A percentile compares a stretch with the other conserved stretches of the same genome.
Conservation (phyloP, 805 yeast genomes). For the Wickerhamomyces mucosus region DNA sequence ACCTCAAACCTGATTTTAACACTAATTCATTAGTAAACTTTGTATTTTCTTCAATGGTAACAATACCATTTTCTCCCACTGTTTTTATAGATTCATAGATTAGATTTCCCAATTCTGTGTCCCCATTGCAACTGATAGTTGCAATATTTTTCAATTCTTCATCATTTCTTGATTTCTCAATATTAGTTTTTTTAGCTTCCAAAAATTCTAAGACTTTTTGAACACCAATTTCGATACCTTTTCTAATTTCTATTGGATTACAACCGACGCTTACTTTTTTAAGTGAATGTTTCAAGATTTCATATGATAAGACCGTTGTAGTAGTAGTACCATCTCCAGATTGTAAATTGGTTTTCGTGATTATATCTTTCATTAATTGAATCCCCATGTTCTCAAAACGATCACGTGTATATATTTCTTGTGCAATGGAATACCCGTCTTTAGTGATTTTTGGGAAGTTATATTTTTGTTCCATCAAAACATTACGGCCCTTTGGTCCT, state of each 20-base stretch:
- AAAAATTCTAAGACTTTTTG: constrained; percentile 83
- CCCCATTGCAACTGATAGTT: constrained; percentile 96
- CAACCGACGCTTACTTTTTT: constrained; percentile 98
- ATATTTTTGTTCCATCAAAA: constrained; percentile 89
- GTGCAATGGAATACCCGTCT: constrained; percentile 98
- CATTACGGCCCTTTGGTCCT: constrained; percentile 98
- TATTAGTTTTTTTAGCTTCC: constrained; percentile 70
- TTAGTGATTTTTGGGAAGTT: constrained; percentile 98
- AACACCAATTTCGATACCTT: constrained; percentile 96
- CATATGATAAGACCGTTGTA: constrained; percentile 92
- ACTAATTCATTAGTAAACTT: constrained; percentile 94
- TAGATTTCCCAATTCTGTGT: constrained; percentile 79
- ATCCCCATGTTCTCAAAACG: constrained; percentile 97
- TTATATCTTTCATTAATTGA: constrained; percentile 89
- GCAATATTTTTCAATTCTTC: constrained; percentile 98
- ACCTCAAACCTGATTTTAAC: constrained; percentile 97
- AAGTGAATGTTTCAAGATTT: constrained; percentile 90
- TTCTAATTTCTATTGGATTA: constrained; percentile 96
- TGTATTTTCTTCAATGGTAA: constrained; percentile 95
- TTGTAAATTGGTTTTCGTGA: constrained; percentile 91
- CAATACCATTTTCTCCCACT: constrained; percentile 98
- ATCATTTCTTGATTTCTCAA: constrained; percentile 64
- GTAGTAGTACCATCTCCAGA: constrained; percentile 99
- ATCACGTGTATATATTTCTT: constrained; percentile 71
- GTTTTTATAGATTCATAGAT: constrained; percentile 96